Conservation (phyloP, 2,329 filamentous ascomycete species). For the Rhexocercosporidium sp. region DNA sequence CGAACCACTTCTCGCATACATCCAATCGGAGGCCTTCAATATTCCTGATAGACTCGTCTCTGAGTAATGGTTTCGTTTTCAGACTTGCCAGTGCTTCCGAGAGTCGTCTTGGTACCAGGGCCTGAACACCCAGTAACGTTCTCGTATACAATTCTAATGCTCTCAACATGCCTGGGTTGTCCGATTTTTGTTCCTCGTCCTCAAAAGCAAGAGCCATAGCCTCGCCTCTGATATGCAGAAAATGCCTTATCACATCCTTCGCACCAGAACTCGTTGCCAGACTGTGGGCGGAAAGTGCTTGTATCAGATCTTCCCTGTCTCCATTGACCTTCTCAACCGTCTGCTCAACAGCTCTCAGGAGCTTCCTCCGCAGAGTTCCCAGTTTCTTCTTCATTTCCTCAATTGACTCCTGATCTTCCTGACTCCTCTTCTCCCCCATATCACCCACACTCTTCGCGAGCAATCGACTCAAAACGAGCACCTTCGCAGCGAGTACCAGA, state of each 20-base stretch:
- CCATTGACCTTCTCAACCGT: slow-evolving; percentile 64
- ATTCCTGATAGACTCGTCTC: slow-evolving; percentile 68
- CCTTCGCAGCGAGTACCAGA: slow-evolving; percentile 67
- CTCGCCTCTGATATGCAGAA: slow-evolving; percentile 74
- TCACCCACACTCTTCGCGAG: slow-evolving; percentile 75
- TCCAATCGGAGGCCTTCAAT: slow-evolving; percentile 78
- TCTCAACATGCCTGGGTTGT: slow-evolving; percentile 56
- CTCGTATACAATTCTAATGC: slow-evolving; percentile 75
- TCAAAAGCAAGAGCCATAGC: slow-evolving; percentile 70
- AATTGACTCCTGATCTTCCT: slow-evolving; percentile 46
- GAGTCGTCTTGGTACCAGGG: slow-evolving; percentile 74
- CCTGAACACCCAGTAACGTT: slow-evolving; percentile 79
- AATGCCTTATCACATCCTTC: slow-evolving; percentile 78
- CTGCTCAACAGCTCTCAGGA: slow-evolving; percentile 72
- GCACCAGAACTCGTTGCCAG: slow-evolving; percentile 81
- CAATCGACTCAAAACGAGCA: slow-evolving; percentile 76
- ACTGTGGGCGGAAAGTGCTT: slow-evolving; percentile 81
- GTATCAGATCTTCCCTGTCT: slow-evolving; percentile 60
- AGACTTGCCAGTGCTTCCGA: slow-evolving; percentile 71
- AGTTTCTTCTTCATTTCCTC: slow-evolving; percentile 69
- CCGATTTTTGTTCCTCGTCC: slow-evolving; percentile 49
- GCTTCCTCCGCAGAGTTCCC: slow-evolving; percentile 62
- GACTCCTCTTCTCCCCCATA: slow-evolving; percentile 45
- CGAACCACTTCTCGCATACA: slow-evolving; percentile 78
- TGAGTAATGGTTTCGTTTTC: slow-evolving; percentile 73